Evolutionary conservation across 495 filamentous ascomycete species (phyloP).

Genomic region (Penicillium chermesinum): DNA sequence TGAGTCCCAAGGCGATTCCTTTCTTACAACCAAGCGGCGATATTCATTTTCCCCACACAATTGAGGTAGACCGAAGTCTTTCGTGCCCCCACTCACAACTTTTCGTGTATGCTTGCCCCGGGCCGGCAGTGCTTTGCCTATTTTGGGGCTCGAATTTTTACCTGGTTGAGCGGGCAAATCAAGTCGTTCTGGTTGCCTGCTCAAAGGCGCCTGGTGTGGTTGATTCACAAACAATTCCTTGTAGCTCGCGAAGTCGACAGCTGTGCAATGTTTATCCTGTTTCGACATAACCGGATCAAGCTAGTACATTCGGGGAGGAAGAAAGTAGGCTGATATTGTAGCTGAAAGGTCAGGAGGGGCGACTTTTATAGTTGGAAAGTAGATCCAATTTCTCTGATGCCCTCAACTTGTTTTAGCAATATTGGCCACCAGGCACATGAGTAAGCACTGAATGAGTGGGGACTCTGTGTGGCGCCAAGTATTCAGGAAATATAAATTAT

Average conservation of each 20-base stretch:
- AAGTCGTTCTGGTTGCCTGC: slow-evolving; percentile 2
- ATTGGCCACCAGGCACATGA: slow-evolving; percentile 4
- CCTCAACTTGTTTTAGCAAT: neutral
- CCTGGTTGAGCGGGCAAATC: neutral
- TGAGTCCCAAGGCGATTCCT: slow-evolving; percentile 15
- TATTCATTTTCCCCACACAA: neutral
- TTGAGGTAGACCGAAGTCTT: slow-evolving; percentile 5
- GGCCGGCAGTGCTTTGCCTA: slow-evolving; percentile 2
- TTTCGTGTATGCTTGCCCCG: slow-evolving; percentile 2
- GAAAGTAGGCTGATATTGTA: neutral
- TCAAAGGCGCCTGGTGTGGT: neutral
- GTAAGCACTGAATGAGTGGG: slow-evolving; percentile 1
- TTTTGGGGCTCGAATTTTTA: slow-evolving; percentile 1
- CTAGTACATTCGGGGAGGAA: neutral
- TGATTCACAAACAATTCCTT: slow-evolving; percentile 1
- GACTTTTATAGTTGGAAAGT: slow-evolving; percentile 1
- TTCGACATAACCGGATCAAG: slow-evolving; percentile 4
- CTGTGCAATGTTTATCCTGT: slow-evolving; percentile 10
- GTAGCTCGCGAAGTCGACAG: slow-evolving; percentile 6
- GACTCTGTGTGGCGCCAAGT: neutral
- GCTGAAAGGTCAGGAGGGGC: neutral
- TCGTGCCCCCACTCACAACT: slow-evolving; percentile 2
- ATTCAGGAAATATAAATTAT: neutral
- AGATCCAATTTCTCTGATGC: neutral
- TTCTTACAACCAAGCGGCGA: slow-evolving; percentile 3